Base-by-base conservation (phyloP, 176 grass and related monocot genomes). In the Carex myosuroides region DNA sequence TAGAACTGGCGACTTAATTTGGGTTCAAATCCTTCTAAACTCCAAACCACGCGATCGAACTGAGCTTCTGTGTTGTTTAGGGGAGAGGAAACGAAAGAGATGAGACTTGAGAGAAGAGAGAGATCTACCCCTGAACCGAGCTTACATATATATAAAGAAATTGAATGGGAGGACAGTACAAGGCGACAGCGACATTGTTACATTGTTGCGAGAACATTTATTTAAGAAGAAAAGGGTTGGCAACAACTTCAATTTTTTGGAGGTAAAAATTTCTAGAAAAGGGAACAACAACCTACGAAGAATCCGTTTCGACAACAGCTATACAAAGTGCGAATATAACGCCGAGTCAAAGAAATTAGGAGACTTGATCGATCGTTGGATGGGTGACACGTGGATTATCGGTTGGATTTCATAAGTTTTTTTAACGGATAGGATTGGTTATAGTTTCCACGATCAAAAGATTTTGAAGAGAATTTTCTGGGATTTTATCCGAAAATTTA, bases 81-180 rank as follows among this genome's bases (percentile, higher is more conserved):
- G n/a, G 64, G 58, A 81, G 9, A 81, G 13, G 18, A 29, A 55
- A 52, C 1, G 39, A 41, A 81, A 37, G 14, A 42, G 42, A 82
- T 39, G 37, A 6, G 37, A 39, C 37, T 35, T 35, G 33, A 35
- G 33, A 35, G 33, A 6, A 39, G 32, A 13, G 39, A 30, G 79
- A 81, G 80, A 65, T 0, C 39, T n/a, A 18, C 8, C 5, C 37
- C 60, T 50, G 11, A 30, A 67, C 60, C 24, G 37, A 66, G 48
- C 16, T 53, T 42, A 50, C 12, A 44, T 83, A 68, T 83, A 83
- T 69, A 83, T 83, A 83, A 18, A 69, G 81, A 83, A 67, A 82
- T 26, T 48, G 24, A 50, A 8, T 42, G 6, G 30, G 61, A 50
- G 62, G 61, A 54, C 0, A 9, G 37, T 68, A 82, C 60, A 67